Evolutionary conservation across 257 asterid species (phyloP).

Genomic region (Gardenia jasminoides): DNA sequence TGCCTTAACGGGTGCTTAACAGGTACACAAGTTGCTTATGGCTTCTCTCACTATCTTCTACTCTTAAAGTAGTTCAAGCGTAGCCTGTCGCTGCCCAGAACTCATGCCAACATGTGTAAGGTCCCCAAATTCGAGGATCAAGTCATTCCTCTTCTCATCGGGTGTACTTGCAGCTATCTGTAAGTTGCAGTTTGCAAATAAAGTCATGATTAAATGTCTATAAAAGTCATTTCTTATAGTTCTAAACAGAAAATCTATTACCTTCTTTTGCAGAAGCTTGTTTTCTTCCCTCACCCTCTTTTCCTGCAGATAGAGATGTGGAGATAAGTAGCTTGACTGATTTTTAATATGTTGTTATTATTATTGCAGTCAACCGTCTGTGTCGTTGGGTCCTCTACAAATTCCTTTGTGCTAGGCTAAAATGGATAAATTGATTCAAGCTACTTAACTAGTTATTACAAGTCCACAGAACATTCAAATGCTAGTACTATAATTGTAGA

Average conservation of each 20-base stretch:
- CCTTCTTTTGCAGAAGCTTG: conserved; percentile 43
- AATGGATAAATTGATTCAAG: neutral
- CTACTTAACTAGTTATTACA: neutral
- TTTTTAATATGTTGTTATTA: neutral
- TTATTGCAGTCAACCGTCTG: neutral
- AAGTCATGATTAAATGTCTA: too few relatives aligned
- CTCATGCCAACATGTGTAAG: neutral
- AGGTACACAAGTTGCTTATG: too few relatives aligned
- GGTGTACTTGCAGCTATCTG: conserved; percentile 9
- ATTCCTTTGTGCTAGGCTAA: neutral
- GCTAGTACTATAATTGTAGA: neutral
- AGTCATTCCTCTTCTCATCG: conserved; percentile 1
- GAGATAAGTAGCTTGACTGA: neutral
- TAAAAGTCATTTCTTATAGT: neutral
- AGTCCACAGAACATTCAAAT: neutral
- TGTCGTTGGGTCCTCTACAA: neutral
- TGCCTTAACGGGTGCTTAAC: neutral
- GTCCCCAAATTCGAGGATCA: conserved; percentile 1
- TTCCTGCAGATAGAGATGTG: conserved; percentile 27
- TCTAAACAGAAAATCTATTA: conserved; percentile 1
- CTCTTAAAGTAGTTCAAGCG: conserved; percentile 18
- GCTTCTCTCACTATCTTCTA: neutral
- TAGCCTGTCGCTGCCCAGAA: neutral
- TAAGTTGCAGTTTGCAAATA: neutral
- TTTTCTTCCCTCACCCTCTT: conserved; percentile 46